Evolutionary conservation across 768 basidiomycete species (phyloP).

Genomic region (Suillus decipiens): DNA sequence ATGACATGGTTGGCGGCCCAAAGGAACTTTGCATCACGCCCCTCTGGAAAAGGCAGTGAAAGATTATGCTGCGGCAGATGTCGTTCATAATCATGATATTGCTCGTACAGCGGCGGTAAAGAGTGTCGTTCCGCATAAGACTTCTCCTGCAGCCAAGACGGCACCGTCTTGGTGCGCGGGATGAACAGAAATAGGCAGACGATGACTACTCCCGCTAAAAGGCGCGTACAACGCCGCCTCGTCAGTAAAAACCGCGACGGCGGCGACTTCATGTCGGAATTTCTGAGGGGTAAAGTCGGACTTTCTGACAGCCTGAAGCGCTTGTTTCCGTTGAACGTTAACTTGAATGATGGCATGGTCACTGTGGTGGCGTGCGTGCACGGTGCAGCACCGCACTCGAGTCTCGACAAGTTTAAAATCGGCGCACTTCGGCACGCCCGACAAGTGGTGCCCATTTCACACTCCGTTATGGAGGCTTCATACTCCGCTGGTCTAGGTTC

Average conservation of each 20-base stretch:
- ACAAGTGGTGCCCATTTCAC: too few species aligned
- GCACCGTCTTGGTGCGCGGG: neutral
- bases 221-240: slow-evolving; percentile 11
- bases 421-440: neutral
- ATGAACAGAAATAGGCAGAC: slow-evolving; percentile 7
- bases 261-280: slow-evolving; percentile 12
- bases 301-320: slow-evolving; percentile 9
- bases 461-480: too few species aligned
- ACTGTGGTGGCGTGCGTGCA: neutral
- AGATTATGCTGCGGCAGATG: slow-evolving; percentile 47
- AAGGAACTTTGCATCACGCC: slow-evolving; percentile 43
- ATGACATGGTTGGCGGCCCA: slow-evolving; percentile 51
- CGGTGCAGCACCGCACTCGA: too few species aligned
- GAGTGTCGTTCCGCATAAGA: slow-evolving; percentile 1
- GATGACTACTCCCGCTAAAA: neutral
- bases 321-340: slow-evolving; percentile 4
- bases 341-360: slow-evolving; percentile 14
- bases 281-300: slow-evolving; percentile 21
- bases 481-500: too few species aligned
- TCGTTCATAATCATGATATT: slow-evolving; percentile 45
- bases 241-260: slow-evolving; percentile 10
- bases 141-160: neutral
- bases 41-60: slow-evolving; percentile 41
- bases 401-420: neutral
- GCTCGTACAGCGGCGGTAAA: slow-evolving; percentile 47